These are phyloP conservation scores for Fusarium euwallaceae DNA, from an alignment of 2,329 filamentous ascomycete species.

Conservation along the genomic window DNA sequence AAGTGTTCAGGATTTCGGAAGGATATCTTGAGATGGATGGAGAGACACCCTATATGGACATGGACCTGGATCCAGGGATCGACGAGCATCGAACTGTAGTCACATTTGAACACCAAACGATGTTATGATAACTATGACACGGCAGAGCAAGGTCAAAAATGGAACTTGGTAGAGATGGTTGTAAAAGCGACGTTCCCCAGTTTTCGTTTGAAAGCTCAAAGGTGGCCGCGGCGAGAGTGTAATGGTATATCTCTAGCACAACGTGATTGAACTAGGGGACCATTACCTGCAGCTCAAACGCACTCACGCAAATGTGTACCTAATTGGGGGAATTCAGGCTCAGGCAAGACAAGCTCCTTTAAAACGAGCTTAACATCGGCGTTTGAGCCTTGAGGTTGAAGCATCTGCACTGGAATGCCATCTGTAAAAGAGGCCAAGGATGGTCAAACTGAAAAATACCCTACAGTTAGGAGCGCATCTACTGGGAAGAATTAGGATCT, in stretches of 20 bases:
- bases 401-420: neutral
- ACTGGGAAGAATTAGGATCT: neutral
- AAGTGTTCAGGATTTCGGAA: neutral
- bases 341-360: neutral
- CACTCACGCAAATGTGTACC: neutral
- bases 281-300: neutral
- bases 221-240: neutral
- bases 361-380: neutral
- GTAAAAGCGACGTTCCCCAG: neutral
- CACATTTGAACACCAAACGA: neutral
- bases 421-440: neutral
- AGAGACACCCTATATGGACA: neutral
- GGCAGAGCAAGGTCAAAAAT: neutral
- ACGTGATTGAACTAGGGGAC: neutral
- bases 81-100: neutral
- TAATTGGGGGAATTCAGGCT: too few relatives aligned
- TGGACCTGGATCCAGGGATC: neutral
- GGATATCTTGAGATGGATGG: neutral
- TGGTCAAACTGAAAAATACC: neutral
- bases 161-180: neutral
- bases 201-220: neutral
- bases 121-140: neutral
- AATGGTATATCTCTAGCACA: fast-evolving
- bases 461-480: neutral
- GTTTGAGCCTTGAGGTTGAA: neutral